Base-by-base conservation (phyloP, 179 eudicot species). In the Patellifolia procumbens region DNA sequence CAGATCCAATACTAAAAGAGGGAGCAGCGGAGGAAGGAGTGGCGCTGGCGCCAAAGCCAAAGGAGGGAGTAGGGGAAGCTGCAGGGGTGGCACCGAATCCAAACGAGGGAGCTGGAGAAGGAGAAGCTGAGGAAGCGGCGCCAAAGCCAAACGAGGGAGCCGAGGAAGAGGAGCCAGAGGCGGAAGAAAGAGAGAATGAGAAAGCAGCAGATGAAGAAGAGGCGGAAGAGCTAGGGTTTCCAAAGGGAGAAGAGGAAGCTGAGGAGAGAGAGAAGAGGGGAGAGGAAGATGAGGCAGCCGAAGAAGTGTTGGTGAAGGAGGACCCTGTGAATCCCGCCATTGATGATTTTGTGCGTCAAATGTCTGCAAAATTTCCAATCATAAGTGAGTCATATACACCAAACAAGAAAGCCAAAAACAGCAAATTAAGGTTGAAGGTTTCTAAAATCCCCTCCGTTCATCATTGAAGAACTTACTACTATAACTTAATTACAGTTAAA, bases 321-420 rank as follows among this genome's bases (percentile, higher is more conserved):
- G 64, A 68, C 0, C 79, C 83, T 1, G 78, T 74, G 37, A 67
- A 79, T 12, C 67, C 75, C 66, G 83, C 65, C 83, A 80, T 80
- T 80, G 75, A 24, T 5, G 22, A 58, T 7, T 62, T 16, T 4
- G 16, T 32, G 67, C 7, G 7, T n/a, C n/a, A n/a, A n/a, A n/a
- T 53, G 59, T 4, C 6, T 53, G 59, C n/a, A 1, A 20, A 53
- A 22, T 55, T 7, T 56, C 9, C n/a, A n/a, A n/a, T n/a, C n/a
- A n/a, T n/a, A n/a, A n/a, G n/a, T n/a, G n/a, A n/a, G n/a, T n/a
- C n/a, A n/a, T n/a, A n/a, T n/a, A n/a, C n/a, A n/a, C n/a, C n/a
- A n/a, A n/a, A n/a, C n/a, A n/a, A n/a, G n/a, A n/a, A n/a, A n/a
- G n/a, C n/a, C n/a, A n/a, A n/a, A n/a, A n/a, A n/a, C n/a, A n/a